Percentiles rank a stretch among this genome's conserved stretches.
Conservation (phyloP, 192 early-diverging fungal species). For the Linnemannia hyalina region DNA sequence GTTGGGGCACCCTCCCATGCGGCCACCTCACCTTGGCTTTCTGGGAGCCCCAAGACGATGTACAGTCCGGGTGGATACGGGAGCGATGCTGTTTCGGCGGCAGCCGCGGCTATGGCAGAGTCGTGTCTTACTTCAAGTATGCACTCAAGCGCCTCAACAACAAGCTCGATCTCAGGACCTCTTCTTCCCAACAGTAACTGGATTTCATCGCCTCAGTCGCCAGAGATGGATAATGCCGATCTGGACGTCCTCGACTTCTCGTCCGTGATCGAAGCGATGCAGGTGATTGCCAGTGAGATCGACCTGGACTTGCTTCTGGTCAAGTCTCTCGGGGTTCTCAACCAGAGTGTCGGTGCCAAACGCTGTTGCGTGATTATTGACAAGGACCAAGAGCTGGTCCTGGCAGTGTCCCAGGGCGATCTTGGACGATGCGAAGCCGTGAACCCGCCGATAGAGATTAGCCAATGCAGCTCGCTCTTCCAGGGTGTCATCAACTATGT, state of each 20-base stretch:
- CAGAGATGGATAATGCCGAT: slow-evolving; percentile 42
- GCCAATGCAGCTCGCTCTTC: slow-evolving; percentile 35
- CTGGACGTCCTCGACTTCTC: slow-evolving; percentile 49
- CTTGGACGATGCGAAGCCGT: slow-evolving; percentile 40
- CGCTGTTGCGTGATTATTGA: slow-evolving; percentile 40
- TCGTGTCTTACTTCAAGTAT: slow-evolving; percentile 21
- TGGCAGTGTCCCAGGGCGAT: slow-evolving; percentile 39
- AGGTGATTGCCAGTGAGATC: slow-evolving; percentile 54
- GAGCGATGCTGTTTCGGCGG: slow-evolving; percentile 37
- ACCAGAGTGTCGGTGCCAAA: slow-evolving; percentile 51
- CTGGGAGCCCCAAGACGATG: slow-evolving; percentile 31
- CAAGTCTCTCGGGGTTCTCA: slow-evolving; percentile 46
- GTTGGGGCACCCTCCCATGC: background rate
- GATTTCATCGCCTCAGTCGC: slow-evolving; percentile 31
- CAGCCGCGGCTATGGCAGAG: slow-evolving; percentile 44
- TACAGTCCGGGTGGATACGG: slow-evolving; percentile 42
- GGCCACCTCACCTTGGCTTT: slow-evolving; percentile 35
- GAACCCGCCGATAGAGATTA: slow-evolving; percentile 30
- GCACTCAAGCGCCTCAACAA: background rate
- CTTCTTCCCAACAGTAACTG: slow-evolving; percentile 7
- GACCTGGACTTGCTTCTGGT: slow-evolving; percentile 42
- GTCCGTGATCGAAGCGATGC: slow-evolving; percentile 54
- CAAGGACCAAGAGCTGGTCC: slow-evolving; percentile 41
- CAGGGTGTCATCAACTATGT: slow-evolving; percentile 56
- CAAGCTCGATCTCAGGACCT: slow-evolving; percentile 7